phyloP scores from a whole-genome alignment of 305 asterid genomes.

The Andrographis paniculata region DNA sequence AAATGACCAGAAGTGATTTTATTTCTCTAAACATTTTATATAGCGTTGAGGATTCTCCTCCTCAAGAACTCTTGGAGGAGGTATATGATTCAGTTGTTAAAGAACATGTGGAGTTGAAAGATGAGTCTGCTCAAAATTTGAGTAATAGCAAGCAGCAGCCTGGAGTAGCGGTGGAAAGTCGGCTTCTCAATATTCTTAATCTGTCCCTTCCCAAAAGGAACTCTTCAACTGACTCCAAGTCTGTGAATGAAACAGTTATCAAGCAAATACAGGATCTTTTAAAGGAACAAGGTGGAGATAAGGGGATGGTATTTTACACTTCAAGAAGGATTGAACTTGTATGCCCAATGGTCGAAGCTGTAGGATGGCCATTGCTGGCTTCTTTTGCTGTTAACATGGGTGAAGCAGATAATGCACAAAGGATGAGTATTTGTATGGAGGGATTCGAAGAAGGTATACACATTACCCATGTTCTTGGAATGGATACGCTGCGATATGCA shows the following conservation, averaged over 20 bases:
- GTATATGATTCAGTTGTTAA: constrained; percentile 81
- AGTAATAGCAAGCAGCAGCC: constrained; percentile 45
- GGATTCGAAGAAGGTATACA: constrained; percentile 94
- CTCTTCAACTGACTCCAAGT: constrained; percentile 51
- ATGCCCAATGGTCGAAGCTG: constrained; percentile 88
- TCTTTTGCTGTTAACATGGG: constrained; percentile 96
- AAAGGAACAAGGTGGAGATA: constrained; percentile 60
- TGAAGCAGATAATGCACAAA: constrained; percentile 75
- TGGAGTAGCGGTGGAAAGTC: constrained; percentile 55
- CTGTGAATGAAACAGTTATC: constrained; percentile 63
- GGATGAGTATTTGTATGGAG: constrained; percentile 87
- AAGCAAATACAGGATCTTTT: constrained; percentile 68
- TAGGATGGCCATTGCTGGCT: constrained; percentile 99
- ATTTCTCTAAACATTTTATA: constrained; percentile 49
- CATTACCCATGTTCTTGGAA: constrained; percentile 75
- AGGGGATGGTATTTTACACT: constrained; percentile 63
- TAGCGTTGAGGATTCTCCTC: constrained; percentile 73
- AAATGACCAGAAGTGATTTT: constrained; percentile 87
- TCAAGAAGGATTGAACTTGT: constrained; percentile 77
- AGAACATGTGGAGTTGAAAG: constrained; percentile 82
- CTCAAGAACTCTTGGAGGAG: constrained; percentile 82
- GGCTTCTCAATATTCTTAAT: constrained; percentile 66
- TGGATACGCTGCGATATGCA: constrained; percentile 98
- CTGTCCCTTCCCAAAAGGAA: constrained; percentile 73
- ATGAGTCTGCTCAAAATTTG: constrained; percentile 46